Evolutionary conservation across 1,139 yeast species (phyloP).

Genomic region (Candida sp.): DNA sequence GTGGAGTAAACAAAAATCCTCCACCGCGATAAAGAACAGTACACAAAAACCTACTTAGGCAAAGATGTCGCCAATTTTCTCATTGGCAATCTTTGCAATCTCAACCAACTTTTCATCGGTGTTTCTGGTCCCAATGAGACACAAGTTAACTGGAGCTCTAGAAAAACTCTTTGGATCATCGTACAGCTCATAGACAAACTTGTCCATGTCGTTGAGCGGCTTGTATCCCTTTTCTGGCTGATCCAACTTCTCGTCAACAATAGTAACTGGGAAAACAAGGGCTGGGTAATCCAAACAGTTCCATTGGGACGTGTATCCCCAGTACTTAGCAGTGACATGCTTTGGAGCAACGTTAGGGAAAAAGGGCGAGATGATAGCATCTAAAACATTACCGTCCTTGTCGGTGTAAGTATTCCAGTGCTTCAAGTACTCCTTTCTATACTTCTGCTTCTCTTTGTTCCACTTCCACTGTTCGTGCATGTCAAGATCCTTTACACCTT

Average conservation of each 20-base stretch:
- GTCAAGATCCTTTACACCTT: constrained; percentile 15
- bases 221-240: constrained; percentile 14
- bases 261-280: constrained; percentile 23
- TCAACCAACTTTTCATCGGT: constrained; percentile 23
- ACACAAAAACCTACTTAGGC: not conserved
- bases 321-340: constrained; percentile 23
- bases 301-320: constrained; percentile 27
- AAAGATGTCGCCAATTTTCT: constrained; percentile 12
- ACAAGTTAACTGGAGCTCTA: constrained; percentile 22
- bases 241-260: constrained; percentile 18
- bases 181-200: constrained; percentile 16
- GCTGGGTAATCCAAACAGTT: constrained; percentile 27
- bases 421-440: constrained; percentile 21
- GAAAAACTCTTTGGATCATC: constrained; percentile 18
- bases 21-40: too few species aligned
- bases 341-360: constrained; percentile 24
- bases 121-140: constrained; percentile 21
- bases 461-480: constrained; percentile 22
- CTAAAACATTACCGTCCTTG: constrained; percentile 38
- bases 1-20: too few species aligned
- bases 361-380: constrained; percentile 24
- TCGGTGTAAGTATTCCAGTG: constrained; percentile 20
- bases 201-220: constrained; percentile 15
- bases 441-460: constrained; percentile 24
- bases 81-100: constrained; percentile 14